Evolutionary conservation across 1,284 basidiomycete species (phyloP), one percentile per base, ranked within the genome.

Genomic region (Austropuccinia psidii): DNA sequence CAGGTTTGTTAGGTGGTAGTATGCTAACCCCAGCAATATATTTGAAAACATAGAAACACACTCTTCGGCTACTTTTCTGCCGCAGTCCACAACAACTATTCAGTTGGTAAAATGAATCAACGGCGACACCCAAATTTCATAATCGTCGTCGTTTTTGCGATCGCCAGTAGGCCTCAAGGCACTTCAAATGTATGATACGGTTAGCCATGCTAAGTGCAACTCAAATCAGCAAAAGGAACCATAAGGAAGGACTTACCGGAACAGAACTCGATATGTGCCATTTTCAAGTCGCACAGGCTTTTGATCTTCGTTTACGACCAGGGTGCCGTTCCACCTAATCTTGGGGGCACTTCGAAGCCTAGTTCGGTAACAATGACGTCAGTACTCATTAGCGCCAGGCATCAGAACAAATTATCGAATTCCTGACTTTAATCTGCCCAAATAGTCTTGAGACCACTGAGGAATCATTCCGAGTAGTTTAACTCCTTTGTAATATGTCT

Each of bases 121-220:
- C n/a, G 64, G 64, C 27, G 70, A 73, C 31, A 73, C 24, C 70
- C 70, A 73, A 54, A 31, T 55, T 27, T 73, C 70, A 41, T 39
- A 73, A 24, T 73, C 70, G 7, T n/a, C 47, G 6, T 61, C 50
- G 37, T 65, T 45, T 19, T 43, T 15, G 2, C n/a, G 8, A 31
- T 65, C 29, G 1, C 70, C 70, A 15, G 27, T 52, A 2, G 65
- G 39, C 41, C 52, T 73, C 60, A 73, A 73, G 21, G 70, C 70
- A 29, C 70, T 73, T n/a, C 29, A 33, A 33, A 39, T 24, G 43
- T 21, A 21, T 33, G 24, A 50, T 19, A 33, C 8, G 13, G 35
- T 58, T 9, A 55, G 17, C 5, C 27, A 47, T 31, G 50, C 4
- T 2, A 1, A 6, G 4, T 6, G 1, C 21, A 52, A 29, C 47